Base-by-base conservation (phyloP, 148 eudicot species). In the Selenicereus undatus region DNA sequence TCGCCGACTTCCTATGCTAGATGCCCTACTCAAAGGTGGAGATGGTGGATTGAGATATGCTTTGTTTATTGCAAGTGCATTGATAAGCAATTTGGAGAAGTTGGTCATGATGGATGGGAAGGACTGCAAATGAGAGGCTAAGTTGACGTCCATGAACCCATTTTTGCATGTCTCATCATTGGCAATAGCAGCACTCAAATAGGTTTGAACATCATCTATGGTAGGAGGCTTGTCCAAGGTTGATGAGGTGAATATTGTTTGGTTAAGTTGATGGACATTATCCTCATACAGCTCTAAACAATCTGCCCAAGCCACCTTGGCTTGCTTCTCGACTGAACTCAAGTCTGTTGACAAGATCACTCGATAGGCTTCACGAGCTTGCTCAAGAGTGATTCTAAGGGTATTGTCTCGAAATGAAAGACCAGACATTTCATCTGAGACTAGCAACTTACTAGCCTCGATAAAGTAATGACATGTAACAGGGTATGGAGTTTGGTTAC, bases 241-340 rank as follows among this genome's bases (percentile, higher is more conserved):
- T 45, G 50, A 68, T 30, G 26, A 22, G 5, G 24, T 83, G 54
- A 50, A 11, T 12, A 86, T 10, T 5, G 92, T 85, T 29, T 88
- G 90, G 75, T 82, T 88, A 30, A 92, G 79, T 18, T 81, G 86
- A 45, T 83, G 36, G 36, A 87, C 73, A 5, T 87, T 80, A 48
- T 92, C 93, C 62, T 89, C 86, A 8, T 89, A 90, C 1, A 92
- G 93, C 73, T 90, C 91, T 71, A 87, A 11, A 64, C 96, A 92
- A 78, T 90, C 96, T 18, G 62, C 82, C 93, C 92, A 90, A 22
- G 92, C 96, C 22, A 80, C 42, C 78, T 74, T 89, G 73, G 90
- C 82, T 78, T 54, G 82, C 22, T 62, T 18, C 8, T 84, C 75
- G 3, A 83, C 58, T 4, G 86, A 81, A 32, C 73, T 81, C 21